Evolutionary conservation across 2,329 filamentous ascomycete genomes (phyloP).

Genomic region (Talaromyces sp.): DNA sequence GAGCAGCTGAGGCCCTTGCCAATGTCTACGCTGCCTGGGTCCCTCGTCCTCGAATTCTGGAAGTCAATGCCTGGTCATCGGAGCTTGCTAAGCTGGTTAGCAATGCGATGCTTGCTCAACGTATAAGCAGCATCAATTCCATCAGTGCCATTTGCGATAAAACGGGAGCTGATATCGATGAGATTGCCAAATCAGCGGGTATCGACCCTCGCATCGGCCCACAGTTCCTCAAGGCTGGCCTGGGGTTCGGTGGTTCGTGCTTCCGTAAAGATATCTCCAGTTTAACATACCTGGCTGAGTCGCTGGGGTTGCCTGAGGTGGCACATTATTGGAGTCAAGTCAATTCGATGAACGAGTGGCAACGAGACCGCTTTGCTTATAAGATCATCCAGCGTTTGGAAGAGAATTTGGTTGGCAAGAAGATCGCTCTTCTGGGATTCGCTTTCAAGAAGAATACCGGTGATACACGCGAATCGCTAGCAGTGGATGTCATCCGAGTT

Average conservation of each 20-base stretch:
- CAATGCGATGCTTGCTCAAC: constrained; percentile 74
- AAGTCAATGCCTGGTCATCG: constrained; percentile 70
- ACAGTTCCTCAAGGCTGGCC: constrained; percentile 67
- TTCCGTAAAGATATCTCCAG: constrained; percentile 77
- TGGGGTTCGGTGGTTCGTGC: constrained; percentile 75
- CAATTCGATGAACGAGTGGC: constrained; percentile 70
- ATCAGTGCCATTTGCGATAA: constrained; percentile 75
- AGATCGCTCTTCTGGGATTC: constrained; percentile 67
- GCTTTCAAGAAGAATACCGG: constrained; percentile 77
- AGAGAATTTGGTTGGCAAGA: constrained; percentile 65
- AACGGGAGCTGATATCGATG: constrained; percentile 69
- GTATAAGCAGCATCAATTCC: constrained; percentile 75
- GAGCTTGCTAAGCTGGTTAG: constrained; percentile 74
- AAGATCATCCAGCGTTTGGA: constrained; percentile 63
- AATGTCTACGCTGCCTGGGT: constrained; percentile 69
- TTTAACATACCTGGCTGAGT: constrained; percentile 67
- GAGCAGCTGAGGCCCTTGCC: constrained; percentile 60
- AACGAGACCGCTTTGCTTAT: constrained; percentile 62
- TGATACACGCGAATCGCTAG: constrained; percentile 67
- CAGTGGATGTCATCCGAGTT: constrained; percentile 61
- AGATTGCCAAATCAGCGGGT: constrained; percentile 63
- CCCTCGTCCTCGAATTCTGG: constrained; percentile 60
- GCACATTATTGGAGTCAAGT: constrained; percentile 71
- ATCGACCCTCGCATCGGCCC: constrained; percentile 66
- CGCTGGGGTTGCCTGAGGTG: constrained; percentile 63